These are phyloP conservation scores for Corinectria fuckeliana DNA, from an alignment of 2,329 filamentous ascomycete genomes.

Conservation along the genomic window DNA sequence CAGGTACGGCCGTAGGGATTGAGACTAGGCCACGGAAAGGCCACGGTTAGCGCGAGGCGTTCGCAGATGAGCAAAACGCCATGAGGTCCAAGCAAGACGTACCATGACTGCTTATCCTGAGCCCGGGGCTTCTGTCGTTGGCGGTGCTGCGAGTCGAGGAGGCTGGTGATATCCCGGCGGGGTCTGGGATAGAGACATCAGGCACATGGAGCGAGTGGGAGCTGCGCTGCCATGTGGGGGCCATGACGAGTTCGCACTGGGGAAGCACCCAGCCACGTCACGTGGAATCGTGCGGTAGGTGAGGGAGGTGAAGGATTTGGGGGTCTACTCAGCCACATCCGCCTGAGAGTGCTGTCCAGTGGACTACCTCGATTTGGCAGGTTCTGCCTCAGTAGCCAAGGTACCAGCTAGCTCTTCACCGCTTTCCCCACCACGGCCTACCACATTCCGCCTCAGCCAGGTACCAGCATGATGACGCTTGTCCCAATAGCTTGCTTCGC, in stretches of 20 bases:
- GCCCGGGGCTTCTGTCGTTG: constrained; percentile 10
- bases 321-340: constrained; percentile 1
- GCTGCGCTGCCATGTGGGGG: constrained; percentile 21
- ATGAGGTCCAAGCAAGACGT: constrained; percentile 5
- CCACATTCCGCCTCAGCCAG: constrained; percentile 30
- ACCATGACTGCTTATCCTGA: constrained; percentile 29
- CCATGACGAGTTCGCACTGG: constrained; percentile 19
- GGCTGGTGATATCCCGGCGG: constrained; percentile 19
- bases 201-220: constrained; percentile 18
- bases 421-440: constrained; percentile 33
- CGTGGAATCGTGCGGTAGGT: constrained; percentile 2
- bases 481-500: constrained; percentile 16
- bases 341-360: not conserved
- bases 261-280: constrained; percentile 18
- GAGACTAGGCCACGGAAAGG: constrained; percentile 66
- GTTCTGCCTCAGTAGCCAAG: not conserved
- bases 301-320: not conserved
- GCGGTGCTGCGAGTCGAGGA: constrained; percentile 16
- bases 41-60: constrained; percentile 28
- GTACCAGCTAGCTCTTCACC: constrained; percentile 28
- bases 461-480: constrained; percentile 45
- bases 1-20: constrained; percentile 95
- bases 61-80: not conserved
- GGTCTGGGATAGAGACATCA: constrained; percentile 20
- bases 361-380: not conserved